Conservation (phyloP, 148 eudicot species). For the Vaccinium vitisidaea region DNA sequence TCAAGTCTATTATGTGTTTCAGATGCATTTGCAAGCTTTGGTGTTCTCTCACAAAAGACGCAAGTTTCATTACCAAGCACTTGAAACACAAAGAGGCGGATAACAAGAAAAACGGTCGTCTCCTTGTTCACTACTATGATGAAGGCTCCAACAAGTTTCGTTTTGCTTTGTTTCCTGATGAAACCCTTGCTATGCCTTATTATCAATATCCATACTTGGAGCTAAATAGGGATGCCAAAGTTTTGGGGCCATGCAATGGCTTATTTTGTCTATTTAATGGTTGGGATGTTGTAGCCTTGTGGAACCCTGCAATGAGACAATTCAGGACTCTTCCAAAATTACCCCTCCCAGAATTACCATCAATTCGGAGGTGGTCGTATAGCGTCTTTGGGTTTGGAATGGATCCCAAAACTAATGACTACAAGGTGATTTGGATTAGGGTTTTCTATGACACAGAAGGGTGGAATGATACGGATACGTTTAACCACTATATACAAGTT, state of each 20-base stretch:
- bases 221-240: background rate
- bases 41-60: background rate
- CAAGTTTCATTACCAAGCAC: background rate
- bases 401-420: background rate
- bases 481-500: background rate
- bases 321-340: background rate
- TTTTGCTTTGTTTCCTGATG: background rate
- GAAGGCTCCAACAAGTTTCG: background rate
- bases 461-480: background rate
- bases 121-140: background rate
- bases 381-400: background rate
- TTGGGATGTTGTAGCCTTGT: background rate
- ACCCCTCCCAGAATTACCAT: background rate
- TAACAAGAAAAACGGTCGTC: background rate
- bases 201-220: background rate
- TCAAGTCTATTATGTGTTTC: background rate
- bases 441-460: background rate
- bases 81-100: background rate
- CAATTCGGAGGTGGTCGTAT: background rate
- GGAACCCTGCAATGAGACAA: slow-evolving; percentile 4
- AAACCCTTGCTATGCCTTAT: background rate
- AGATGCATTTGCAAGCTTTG: background rate
- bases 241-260: slow-evolving; percentile 1
- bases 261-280: background rate
- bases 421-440: slow-evolving; percentile 9